phyloP scores from a whole-genome alignment of 495 filamentous ascomycete genomes.

The Aspergillus homomorphus region DNA sequence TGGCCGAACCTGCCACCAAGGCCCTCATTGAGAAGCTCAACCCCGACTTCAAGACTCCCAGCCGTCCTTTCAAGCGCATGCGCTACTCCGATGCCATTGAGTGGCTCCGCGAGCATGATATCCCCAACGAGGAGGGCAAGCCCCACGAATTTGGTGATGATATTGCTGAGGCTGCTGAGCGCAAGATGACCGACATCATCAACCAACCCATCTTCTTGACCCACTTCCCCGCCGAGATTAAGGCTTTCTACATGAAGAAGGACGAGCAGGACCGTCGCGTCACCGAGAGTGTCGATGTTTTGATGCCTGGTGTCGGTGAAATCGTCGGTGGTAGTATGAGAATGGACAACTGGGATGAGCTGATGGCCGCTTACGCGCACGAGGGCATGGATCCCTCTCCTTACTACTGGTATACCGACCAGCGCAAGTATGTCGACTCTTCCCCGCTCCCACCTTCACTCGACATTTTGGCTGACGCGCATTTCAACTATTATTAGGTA shows the following conservation, averaged over 20 bases:
- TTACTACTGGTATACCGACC: conserved; percentile 99
- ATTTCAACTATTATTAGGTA: conserved; percentile 55
- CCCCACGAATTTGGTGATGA: conserved; percentile 93
- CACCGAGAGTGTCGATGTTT: conserved; percentile 91
- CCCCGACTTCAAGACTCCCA: conserved; percentile 76
- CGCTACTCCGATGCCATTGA: conserved; percentile 89
- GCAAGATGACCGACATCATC: conserved; percentile 95
- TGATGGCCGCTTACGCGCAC: conserved; percentile 83
- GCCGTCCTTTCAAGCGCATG: conserved; percentile 92
- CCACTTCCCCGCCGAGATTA: conserved; percentile 96
- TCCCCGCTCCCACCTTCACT: background rate
- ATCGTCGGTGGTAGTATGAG: conserved; percentile 97
- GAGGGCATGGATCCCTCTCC: conserved; percentile 80
- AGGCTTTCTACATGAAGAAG: conserved; percentile 99
- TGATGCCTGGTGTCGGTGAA: conserved; percentile 97
- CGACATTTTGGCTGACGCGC: background rate
- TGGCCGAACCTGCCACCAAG: conserved; percentile 68
- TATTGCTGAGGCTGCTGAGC: conserved; percentile 96
- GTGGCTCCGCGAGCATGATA: conserved; percentile 86
- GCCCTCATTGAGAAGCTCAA: conserved; percentile 78
- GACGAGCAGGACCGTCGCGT: conserved; percentile 77
- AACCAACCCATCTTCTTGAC: conserved; percentile 94
- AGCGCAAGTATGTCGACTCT: conserved; percentile 75
- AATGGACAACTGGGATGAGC: conserved; percentile 88
- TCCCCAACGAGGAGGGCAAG: conserved; percentile 87